These are phyloP conservation scores for Nicotiana knightiana DNA, from an alignment of 257 asterid species.

Conservation along the genomic window DNA sequence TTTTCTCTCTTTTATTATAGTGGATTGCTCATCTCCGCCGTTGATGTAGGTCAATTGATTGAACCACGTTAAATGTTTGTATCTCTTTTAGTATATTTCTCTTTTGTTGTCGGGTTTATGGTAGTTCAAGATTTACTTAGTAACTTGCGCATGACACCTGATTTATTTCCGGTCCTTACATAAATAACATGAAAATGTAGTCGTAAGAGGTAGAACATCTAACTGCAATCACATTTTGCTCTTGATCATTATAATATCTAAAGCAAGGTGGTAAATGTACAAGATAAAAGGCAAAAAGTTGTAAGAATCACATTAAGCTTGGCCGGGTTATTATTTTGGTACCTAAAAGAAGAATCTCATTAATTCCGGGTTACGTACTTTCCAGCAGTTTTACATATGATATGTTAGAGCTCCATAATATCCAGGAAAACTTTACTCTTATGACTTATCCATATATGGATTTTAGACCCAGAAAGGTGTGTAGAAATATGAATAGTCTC, in stretches of 20 bases:
- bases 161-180: no score
- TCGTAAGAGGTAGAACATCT: not conserved
- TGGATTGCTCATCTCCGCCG: no score
- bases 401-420: not conserved
- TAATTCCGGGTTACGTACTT: not conserved
- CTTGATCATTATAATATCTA: not conserved
- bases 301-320: not conserved
- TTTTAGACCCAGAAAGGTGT: not conserved
- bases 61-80: no score
- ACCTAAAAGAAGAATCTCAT: conserved; percentile 6
- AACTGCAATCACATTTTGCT: not conserved
- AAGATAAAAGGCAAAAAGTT: no score
- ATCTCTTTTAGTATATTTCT: no score
- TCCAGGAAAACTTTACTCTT: not conserved
- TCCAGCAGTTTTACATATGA: not conserved
- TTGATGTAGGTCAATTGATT: no score
- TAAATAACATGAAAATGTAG: no score
- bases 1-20: no score
- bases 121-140: no score
- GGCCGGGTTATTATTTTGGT: not conserved
- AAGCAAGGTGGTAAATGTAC: not conserved
- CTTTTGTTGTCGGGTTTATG: no score
- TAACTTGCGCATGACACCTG: no score
- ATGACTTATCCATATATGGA: not conserved
- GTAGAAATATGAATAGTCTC: not conserved